A percentile compares a stretch with the other conserved stretches of the same genome.
Conservation (phyloP, 2,329 filamentous ascomycete species). For the Penicillium rolfsii region DNA sequence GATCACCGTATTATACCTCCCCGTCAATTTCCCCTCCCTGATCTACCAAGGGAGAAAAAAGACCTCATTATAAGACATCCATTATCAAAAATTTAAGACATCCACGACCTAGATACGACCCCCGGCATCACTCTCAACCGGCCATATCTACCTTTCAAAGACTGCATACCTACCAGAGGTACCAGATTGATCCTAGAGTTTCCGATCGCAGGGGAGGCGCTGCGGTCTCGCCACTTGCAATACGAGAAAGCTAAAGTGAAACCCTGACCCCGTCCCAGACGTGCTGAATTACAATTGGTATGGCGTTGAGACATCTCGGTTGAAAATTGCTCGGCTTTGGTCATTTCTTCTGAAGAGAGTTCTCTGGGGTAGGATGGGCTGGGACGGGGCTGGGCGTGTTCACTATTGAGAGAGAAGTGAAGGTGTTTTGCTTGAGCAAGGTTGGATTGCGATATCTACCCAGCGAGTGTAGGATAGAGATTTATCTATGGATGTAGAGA, state of each 20-base stretch:
- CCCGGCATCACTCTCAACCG: background rate
- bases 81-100: background rate
- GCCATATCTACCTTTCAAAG: background rate
- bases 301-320: slow-evolving; percentile 17
- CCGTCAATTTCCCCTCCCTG: background rate
- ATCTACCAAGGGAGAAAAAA: background rate
- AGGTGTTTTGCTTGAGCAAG: background rate
- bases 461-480: too few relatives aligned
- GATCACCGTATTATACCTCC: background rate
- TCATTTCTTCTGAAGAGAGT: background rate
- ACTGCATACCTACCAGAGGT: background rate
- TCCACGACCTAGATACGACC: background rate
- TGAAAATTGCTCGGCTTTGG: background rate
- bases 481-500: background rate
- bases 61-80: background rate
- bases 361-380: background rate
- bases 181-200: background rate
- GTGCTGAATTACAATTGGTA: slow-evolving; percentile 11
- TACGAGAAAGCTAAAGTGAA: slow-evolving; percentile 16
- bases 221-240: slow-evolving; percentile 6
- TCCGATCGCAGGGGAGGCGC: background rate
- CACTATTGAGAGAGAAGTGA: background rate
- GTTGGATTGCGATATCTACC: too few relatives aligned
- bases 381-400: background rate
- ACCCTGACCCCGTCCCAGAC: background rate